Evolutionary conservation across 805 yeast genomes (phyloP), one percentile per base, ranked within the genome.

Genomic region (Geotrichum ghanense): DNA sequence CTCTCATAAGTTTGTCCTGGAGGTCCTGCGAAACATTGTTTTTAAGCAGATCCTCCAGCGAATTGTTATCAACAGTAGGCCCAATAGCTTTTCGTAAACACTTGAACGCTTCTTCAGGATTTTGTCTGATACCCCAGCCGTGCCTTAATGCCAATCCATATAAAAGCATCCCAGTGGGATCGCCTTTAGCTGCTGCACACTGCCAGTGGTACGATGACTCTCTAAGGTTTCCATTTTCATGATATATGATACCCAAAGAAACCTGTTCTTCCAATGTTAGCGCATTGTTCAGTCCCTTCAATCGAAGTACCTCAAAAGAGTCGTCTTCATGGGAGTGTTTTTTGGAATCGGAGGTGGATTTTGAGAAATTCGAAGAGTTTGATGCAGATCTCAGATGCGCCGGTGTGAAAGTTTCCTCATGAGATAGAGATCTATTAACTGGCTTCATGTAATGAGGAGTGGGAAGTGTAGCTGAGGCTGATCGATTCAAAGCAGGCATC

Each of bases 161-260:
- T 24, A 81, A 58, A 42, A 78, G 69, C 81, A 77, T 81, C 1
- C 88, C 94, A 41, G 79, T 75, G 50, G 67, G 69, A 51, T 74
- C 70, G 5, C 85, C 83, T n/a, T 67, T 62, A 46, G 70, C 69
- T 3, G 89, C 82, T 1, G 85, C 83, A 24, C 73, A 68, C 51
- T 76, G 79, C 46, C 84, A 65, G 53, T 79, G 84, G 54, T 79
- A 76, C 1, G 88, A 73, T 2, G 87, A 81, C 55, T 81, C 90
- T 42, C 78, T 71, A 31, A 76, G 72, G 45, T 79, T 74, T 1
- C 85, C 86, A 25, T 72, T 62, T 35, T 72, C 72, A 46, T 83
- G 69, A 43, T 78, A 63, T 16, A 47, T 56, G 48, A 55, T 60
- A 16, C 65, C 63, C 21, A 48, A 54, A 46, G 53, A 49, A 51